These are phyloP conservation scores for Dactylellina cionopaga DNA, from an alignment of 2,329 filamentous ascomycete species.

Conservation along the genomic window DNA sequence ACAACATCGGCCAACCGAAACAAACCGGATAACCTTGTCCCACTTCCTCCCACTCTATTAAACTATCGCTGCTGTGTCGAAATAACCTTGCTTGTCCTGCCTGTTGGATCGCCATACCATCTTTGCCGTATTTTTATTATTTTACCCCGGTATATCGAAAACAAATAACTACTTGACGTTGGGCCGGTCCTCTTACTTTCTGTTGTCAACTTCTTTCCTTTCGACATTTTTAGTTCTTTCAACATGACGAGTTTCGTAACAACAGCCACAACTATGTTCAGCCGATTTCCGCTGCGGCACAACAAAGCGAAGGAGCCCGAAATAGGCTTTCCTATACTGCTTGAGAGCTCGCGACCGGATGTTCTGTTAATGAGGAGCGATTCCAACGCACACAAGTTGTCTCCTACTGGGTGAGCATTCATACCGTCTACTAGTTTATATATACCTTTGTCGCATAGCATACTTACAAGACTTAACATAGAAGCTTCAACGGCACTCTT, in stretches of 20 bases:
- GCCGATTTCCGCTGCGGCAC: slow-evolving; percentile 56
- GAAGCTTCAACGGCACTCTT: slow-evolving; percentile 37
- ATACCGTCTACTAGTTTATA: not conserved
- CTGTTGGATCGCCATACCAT: slow-evolving; percentile 48
- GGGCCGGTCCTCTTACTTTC: slow-evolving; percentile 15
- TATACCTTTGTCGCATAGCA: not conserved
- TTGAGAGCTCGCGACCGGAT: slow-evolving; percentile 51
- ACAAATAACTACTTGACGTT: slow-evolving; percentile 38
- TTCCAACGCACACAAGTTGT: slow-evolving; percentile 8
- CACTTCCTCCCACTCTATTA: slow-evolving; percentile 26
- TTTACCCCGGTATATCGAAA: not conserved
- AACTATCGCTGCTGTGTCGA: slow-evolving; percentile 35
- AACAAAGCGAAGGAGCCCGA: slow-evolving; percentile 56
- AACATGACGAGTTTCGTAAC: slow-evolving; percentile 52
- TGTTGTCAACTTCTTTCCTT: slow-evolving; percentile 4
- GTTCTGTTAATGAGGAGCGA: slow-evolving; percentile 45
- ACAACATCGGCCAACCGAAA: slow-evolving; percentile 50
- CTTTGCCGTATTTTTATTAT: slow-evolving; percentile 36
- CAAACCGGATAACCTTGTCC: slow-evolving; percentile 46
- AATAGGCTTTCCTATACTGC: slow-evolving; percentile 56
- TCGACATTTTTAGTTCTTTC: slow-evolving; percentile 20
- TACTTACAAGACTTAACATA: slow-evolving; percentile 7
- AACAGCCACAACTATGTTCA: slow-evolving; percentile 56
- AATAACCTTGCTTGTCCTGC: slow-evolving; percentile 37
- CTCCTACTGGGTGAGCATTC: slow-evolving; percentile 19